Evolutionary conservation across 352 stramenopile species (phyloP).

Genomic region (Aphanomyces astaci): DNA sequence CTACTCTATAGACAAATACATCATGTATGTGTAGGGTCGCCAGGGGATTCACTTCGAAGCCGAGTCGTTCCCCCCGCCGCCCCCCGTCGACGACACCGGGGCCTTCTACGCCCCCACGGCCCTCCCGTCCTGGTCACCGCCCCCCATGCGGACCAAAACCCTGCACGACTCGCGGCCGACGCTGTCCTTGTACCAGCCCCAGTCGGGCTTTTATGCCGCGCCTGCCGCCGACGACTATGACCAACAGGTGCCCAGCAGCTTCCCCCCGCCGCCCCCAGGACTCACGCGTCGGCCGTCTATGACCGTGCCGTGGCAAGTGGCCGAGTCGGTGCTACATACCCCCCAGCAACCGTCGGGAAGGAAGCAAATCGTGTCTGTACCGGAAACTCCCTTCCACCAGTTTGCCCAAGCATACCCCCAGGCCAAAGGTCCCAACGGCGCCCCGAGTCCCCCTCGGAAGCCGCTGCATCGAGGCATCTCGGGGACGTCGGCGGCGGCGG

Average conservation of each 20-base stretch:
- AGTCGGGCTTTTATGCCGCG: constrained; percentile 59
- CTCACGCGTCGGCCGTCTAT: constrained; percentile 70
- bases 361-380: constrained; percentile 44
- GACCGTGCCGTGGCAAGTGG: constrained; percentile 81
- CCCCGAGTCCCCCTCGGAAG: constrained; percentile 10
- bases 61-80: constrained; percentile 66
- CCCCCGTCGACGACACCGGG: constrained; percentile 52
- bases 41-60: constrained; percentile 51
- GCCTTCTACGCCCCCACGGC: constrained; percentile 50
- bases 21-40: constrained; percentile 8
- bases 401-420: constrained; percentile 26
- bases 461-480: constrained; percentile 22
- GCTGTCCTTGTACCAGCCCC: constrained; percentile 1
- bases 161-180: constrained; percentile 32
- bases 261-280: constrained; percentile 58
- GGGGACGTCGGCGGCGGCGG: constrained; percentile 44
- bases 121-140: constrained; percentile 75
- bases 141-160: constrained; percentile 57
- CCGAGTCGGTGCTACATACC: constrained; percentile 72
- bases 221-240: constrained; percentile 36
- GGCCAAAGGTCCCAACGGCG: constrained; percentile 31
- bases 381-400: background rate
- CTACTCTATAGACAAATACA: no score
- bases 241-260: constrained; percentile 20
- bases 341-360: constrained; percentile 56